Conservation (phyloP, 768 basidiomycete genomes). For the Auricularia cornea region DNA sequence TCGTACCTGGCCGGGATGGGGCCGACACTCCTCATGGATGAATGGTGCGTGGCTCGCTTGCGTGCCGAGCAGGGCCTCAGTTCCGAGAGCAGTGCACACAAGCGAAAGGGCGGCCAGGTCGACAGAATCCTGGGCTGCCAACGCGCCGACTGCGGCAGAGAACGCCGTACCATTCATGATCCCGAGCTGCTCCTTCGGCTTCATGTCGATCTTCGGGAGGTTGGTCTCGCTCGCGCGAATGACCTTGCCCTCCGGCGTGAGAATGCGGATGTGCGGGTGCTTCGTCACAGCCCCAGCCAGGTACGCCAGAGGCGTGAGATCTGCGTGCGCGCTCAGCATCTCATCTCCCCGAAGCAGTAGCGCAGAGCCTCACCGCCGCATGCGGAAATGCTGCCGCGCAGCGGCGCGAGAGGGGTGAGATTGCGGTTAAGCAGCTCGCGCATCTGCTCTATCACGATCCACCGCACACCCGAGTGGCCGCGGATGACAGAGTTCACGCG, state of each 20-base stretch:
- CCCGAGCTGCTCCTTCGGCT: slow-evolving; percentile 26
- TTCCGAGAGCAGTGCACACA: slow-evolving; percentile 74
- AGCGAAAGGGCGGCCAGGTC: slow-evolving; percentile 32
- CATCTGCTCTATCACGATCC: slow-evolving; percentile 75
- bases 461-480: slow-evolving; percentile 80
- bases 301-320: slow-evolving; percentile 74
- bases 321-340: slow-evolving; percentile 56
- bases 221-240: slow-evolving; percentile 18
- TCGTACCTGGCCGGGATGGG: slow-evolving; percentile 72
- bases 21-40: slow-evolving; percentile 58
- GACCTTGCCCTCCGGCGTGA: slow-evolving; percentile 32
- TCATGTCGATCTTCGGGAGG: slow-evolving; percentile 12
- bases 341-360: slow-evolving; percentile 53
- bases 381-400: slow-evolving; percentile 77
- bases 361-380: slow-evolving; percentile 60
- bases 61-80: slow-evolving; percentile 70
- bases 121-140: slow-evolving; percentile 21
- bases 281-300: slow-evolving; percentile 75
- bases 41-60: slow-evolving; percentile 69
- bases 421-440: slow-evolving; percentile 59
- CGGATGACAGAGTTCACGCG: slow-evolving; percentile 86
- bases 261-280: slow-evolving; percentile 66
- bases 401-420: slow-evolving; percentile 64
- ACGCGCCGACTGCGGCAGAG: slow-evolving; percentile 19
- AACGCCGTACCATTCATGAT: slow-evolving; percentile 23